Percentiles rank a stretch among this genome's conserved stretches.
Evolutionary conservation across 2,329 filamentous ascomycete genomes (phyloP).

Genomic region (Xylaria sp.): DNA sequence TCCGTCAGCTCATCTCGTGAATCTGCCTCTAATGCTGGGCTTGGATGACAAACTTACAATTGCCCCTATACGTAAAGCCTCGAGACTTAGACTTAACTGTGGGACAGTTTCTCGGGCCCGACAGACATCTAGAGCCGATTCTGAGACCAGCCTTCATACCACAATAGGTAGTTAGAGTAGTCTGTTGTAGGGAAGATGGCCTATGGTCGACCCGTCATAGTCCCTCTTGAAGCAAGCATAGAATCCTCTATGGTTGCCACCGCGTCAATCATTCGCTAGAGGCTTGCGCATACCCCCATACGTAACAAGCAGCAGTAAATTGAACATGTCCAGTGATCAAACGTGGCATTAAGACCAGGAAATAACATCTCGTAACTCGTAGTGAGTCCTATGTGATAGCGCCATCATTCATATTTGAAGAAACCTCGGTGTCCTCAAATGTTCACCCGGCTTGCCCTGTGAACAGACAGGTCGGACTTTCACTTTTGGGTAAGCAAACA

Average conservation of each 20-base stretch:
- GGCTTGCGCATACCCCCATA: background rate
- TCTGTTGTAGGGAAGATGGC: conserved; percentile 1
- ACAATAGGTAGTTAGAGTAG: conserved; percentile 1
- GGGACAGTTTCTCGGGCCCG: background rate
- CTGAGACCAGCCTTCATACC: conserved; percentile 11
- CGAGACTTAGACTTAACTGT: background rate
- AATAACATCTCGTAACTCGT: background rate
- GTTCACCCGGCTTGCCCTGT: conserved; percentile 3
- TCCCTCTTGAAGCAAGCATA: background rate
- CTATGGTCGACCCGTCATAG: background rate
- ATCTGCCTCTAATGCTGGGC: background rate
- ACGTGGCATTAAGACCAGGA: background rate
- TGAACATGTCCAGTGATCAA: background rate
- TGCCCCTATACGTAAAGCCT: background rate
- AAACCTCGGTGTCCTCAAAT: conserved; percentile 25
- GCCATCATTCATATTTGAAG: conserved; percentile 24
- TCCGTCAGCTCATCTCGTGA: conserved; percentile 17
- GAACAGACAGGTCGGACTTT: conserved; percentile 25
- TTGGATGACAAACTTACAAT: background rate
- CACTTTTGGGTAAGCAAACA: conserved; percentile 27
- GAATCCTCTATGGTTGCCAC: conserved; percentile 6
- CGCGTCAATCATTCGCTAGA: conserved; percentile 6
- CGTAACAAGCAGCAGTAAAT: background rate
- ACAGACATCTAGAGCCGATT: background rate
- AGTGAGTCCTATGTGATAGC: conserved; percentile 15